Percentiles rank a stretch among this genome's conserved stretches.
Evolutionary conservation across 768 basidiomycete genomes (phyloP).

Genomic region (Leccinum rimulosum): DNA sequence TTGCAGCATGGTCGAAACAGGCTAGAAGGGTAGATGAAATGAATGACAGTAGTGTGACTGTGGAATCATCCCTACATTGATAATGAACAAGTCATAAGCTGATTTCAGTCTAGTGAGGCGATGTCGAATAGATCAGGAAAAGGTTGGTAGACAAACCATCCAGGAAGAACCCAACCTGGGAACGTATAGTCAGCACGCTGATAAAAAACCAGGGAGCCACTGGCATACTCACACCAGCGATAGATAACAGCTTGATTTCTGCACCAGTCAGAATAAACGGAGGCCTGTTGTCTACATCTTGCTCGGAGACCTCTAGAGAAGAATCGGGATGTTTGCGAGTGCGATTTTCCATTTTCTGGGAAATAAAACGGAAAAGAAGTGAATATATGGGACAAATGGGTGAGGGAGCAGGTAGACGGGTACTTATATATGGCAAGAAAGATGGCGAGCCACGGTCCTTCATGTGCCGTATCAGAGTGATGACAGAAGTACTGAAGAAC

Average conservation of each 20-base stretch:
- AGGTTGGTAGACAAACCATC: slow-evolving; percentile 45
- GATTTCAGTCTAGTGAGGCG: slow-evolving; percentile 7
- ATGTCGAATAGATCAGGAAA: not conserved
- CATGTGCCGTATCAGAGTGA: not conserved
- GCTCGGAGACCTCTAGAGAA: slow-evolving; percentile 29
- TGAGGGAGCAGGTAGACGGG: not conserved
- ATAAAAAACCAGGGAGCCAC: not conserved
- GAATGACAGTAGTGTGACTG: not conserved
- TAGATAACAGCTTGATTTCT: slow-evolving; percentile 59
- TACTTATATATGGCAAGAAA: slow-evolving; percentile 4
- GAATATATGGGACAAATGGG: not conserved
- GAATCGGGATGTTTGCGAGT: not conserved
- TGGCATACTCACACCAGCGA: slow-evolving; percentile 50
- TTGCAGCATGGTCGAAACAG: slow-evolving; percentile 66
- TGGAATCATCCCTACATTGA: slow-evolving; percentile 45
- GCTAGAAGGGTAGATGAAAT: slow-evolving; percentile 34
- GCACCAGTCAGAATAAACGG: slow-evolving; percentile 41
- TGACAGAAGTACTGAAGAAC: slow-evolving; percentile 6
- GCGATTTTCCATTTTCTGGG: slow-evolving; percentile 11
- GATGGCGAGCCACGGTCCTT: not conserved
- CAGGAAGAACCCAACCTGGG: slow-evolving; percentile 66
- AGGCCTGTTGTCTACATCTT: slow-evolving; percentile 30
- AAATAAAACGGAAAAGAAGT: not conserved
- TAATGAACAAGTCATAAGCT: slow-evolving; percentile 73
- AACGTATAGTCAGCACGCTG: not conserved